phyloP scores from a whole-genome alignment of 202 grass and related monocot genomes.

The Dendrocalamus latiflorus region DNA sequence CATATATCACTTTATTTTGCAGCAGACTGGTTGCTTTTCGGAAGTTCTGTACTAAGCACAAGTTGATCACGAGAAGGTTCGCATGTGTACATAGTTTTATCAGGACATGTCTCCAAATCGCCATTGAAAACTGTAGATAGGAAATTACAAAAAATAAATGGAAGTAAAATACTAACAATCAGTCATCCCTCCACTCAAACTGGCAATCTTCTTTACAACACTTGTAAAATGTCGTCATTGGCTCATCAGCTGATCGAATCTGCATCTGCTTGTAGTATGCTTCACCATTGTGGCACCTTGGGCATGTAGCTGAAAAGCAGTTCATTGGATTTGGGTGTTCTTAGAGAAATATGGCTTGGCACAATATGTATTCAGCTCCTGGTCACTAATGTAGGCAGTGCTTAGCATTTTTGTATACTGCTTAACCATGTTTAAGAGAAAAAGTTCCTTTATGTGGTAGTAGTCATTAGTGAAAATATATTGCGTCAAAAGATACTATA shows the following conservation, averaged over 20 bases:
- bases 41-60: neutral
- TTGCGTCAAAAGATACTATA: neutral
- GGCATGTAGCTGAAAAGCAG: slow-evolving; percentile 53
- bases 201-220: slow-evolving; percentile 50
- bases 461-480: neutral
- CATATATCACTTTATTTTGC: neutral
- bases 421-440: neutral
- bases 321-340: neutral
- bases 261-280: slow-evolving; percentile 58
- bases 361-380: neutral
- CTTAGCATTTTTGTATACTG: neutral
- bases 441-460: neutral
- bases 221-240: slow-evolving; percentile 45
- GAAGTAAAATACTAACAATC: neutral
- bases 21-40: neutral
- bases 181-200: slow-evolving; percentile 56
- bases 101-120: neutral
- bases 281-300: slow-evolving; percentile 48
- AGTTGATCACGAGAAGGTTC: neutral
- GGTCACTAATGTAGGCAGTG: neutral
- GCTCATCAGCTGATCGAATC: slow-evolving; percentile 63
- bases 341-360: neutral
- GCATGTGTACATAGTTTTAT: neutral
- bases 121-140: neutral
- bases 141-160: neutral